phyloP scores from a whole-genome alignment of 1,284 basidiomycete genomes.

The Tilletiaria anomala region DNA sequence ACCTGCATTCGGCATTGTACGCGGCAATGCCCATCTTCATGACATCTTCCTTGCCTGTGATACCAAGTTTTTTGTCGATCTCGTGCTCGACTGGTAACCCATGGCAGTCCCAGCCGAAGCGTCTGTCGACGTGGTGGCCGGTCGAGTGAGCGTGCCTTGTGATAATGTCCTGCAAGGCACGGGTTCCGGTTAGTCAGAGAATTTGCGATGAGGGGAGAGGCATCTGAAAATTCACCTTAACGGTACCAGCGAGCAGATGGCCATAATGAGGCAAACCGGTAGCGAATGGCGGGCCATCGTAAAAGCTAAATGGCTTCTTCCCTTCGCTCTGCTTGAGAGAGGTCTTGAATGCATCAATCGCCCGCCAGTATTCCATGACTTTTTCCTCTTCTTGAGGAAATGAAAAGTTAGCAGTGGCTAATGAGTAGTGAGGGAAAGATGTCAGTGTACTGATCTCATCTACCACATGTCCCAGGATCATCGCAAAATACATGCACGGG shows the following conservation, averaged over 20 bases:
- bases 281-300: conserved; percentile 94
- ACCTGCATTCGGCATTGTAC: conserved; percentile 92
- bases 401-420: conserved; percentile 59
- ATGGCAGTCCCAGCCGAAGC: conserved; percentile 99
- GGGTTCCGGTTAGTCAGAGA: not conserved
- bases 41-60: conserved; percentile 85
- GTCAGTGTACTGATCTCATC: too few species aligned
- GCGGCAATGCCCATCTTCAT: conserved; percentile 89
- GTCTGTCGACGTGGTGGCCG: conserved; percentile 81
- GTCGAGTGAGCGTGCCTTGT: conserved; percentile 87
- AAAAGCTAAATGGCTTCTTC: conserved; percentile 78
- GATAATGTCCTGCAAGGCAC: conserved; percentile 64
- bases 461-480: too few species aligned
- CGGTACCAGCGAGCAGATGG: conserved; percentile 50
- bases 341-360: conserved; percentile 95
- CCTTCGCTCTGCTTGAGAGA: conserved; percentile 82
- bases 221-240: conserved; percentile 56
- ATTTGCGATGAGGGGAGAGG: not conserved
- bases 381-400: conserved; percentile 87
- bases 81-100: conserved; percentile 97
- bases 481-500: too few species aligned
- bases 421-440: not conserved
- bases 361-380: conserved; percentile 80
- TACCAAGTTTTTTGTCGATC: conserved; percentile 92
- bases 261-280: conserved; percentile 96